Percentiles rank a stretch among this genome's conserved stretches.
Conservation (phyloP, 371 early-diverging fungal genomes). For the Blakeslea trispora region DNA sequence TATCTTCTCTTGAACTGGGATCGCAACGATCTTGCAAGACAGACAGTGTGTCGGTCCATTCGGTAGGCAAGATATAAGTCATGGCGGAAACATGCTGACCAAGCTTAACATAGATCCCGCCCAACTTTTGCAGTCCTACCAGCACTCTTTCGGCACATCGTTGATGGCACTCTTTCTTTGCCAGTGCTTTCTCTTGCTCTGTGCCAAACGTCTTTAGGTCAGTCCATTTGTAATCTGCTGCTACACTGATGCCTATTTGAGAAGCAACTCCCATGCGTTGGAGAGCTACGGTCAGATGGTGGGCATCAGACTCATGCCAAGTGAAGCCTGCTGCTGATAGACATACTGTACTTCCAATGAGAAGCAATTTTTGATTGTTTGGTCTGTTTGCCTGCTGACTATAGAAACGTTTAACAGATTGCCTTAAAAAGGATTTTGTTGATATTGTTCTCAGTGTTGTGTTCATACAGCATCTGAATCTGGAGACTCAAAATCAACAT, state of each 20-base stretch:
- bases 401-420: too few relatives aligned
- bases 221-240: conserved; percentile 61
- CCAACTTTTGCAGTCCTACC: conserved; percentile 59
- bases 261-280: conserved; percentile 47
- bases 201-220: conserved; percentile 41
- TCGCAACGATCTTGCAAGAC: conserved; percentile 86
- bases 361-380: neutral
- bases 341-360: neutral
- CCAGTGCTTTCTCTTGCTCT: conserved; percentile 38
- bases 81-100: conserved; percentile 91
- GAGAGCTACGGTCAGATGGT: conserved; percentile 41
- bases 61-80: conserved; percentile 82
- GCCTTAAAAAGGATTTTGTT: too few relatives aligned
- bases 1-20: conserved; percentile 62
- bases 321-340: conserved; percentile 9
- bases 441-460: too few relatives aligned
- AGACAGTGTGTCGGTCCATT: conserved; percentile 86
- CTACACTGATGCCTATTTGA: conserved; percentile 47
- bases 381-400: too few relatives aligned
- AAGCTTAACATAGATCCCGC: conserved; percentile 93
- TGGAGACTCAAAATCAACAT: too few relatives aligned
- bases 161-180: conserved; percentile 42
- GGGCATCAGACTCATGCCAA: conserved; percentile 27
- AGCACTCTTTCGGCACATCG: conserved; percentile 64
- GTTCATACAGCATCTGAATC: too few relatives aligned